Base-by-base conservation (phyloP, 1,284 basidiomycete genomes). In the Schizophyllum amplum region DNA sequence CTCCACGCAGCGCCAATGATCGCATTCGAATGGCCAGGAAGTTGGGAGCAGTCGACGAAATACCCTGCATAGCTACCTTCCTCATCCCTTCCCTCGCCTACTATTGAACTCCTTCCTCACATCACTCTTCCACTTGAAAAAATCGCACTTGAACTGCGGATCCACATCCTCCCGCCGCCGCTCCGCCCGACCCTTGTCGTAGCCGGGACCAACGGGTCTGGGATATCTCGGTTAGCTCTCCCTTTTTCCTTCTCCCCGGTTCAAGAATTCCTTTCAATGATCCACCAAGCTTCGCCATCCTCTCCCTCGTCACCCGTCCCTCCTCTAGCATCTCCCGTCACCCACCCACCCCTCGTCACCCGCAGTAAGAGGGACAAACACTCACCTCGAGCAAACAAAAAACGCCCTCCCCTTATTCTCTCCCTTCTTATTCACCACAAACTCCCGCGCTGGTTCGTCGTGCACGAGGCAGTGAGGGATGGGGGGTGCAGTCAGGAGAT, bases 321-420 rank as follows among this genome's bases (percentile, higher is more conserved):
- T 47, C 2, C 47, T 4, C 17, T 24, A 26, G 24, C 24, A 47
- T 48, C 24, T 21, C 24, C 49, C n/a, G n/a, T n/a, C n/a, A n/a
- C n/a, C n/a, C n/a, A n/a, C n/a, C n/a, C n/a, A n/a, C n/a, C n/a
- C n/a, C n/a, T n/a, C n/a, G n/a, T n/a, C n/a, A n/a, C n/a, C n/a
- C n/a, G n/a, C n/a, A n/a, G n/a, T n/a, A n/a, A n/a, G n/a, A 52
- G 53, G 58, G 33, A 62, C 27, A 22, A 46, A 53, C 1, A 24
- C 87, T 60, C 67, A 94, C 86, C 92, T 78, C 7, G 93, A 85
- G 68, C 96, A 98, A n/a, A 96, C 75, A 75, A 87, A 98, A 71
- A 99, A 98, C 51, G 79, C 82, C 70, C 94, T 92, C 5, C 94
- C 94, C 70, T 94, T 95, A 68, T 97, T 98, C 11, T 88, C 85